A percentile compares a stretch with the other conserved stretches of the same genome.
Conservation (phyloP, 352 stramenopile species). For the Pythium sukuiense region DNA sequence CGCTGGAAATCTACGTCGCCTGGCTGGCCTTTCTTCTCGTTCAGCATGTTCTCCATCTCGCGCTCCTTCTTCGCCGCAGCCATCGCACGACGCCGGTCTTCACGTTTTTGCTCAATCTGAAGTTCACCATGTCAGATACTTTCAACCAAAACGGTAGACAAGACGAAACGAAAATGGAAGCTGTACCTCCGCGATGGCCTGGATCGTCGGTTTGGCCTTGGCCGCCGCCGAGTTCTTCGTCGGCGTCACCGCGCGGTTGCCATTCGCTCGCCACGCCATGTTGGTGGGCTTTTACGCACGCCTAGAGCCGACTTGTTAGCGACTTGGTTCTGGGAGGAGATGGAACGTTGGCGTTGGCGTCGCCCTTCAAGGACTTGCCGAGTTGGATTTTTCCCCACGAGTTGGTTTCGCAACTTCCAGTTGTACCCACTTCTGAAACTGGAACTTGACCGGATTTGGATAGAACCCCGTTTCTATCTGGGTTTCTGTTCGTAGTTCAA, state of each 20-base stretch:
- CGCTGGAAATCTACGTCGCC: slow-evolving; percentile 91
- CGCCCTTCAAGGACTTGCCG: not conserved
- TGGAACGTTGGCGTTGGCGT: not conserved
- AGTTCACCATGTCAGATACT: too few relatives aligned
- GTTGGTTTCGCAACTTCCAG: slow-evolving; percentile 7
- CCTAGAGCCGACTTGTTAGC: not conserved
- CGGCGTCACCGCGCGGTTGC: slow-evolving; percentile 23
- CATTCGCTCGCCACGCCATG: slow-evolving; percentile 41
- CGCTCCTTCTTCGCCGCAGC: slow-evolving; percentile 84
- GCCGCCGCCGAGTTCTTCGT: slow-evolving; percentile 23
- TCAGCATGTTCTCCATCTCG: slow-evolving; percentile 77
- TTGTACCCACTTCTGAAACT: slow-evolving; percentile 14
- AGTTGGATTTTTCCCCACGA: slow-evolving; percentile 4
- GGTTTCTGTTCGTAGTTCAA: too few relatives aligned
- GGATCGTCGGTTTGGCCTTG: slow-evolving; percentile 58
- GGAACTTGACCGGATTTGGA: not conserved
- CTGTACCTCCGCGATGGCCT: slow-evolving; percentile 57
- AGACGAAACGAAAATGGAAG: not conserved
- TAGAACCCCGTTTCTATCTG: slow-evolving; percentile 24
- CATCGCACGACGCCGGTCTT: slow-evolving; percentile 82
- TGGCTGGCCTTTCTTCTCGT: slow-evolving; percentile 78
- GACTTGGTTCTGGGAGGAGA: not conserved
- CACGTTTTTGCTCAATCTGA: slow-evolving; percentile 85
- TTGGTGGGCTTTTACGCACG: not conserved
- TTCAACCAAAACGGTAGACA: too few relatives aligned